Percentiles rank a stretch among this genome's conserved stretches.
Evolutionary conservation across 225 moss, liverwort and hornwort genomes (phyloP).

Genomic region (Lunularia cruciata): DNA sequence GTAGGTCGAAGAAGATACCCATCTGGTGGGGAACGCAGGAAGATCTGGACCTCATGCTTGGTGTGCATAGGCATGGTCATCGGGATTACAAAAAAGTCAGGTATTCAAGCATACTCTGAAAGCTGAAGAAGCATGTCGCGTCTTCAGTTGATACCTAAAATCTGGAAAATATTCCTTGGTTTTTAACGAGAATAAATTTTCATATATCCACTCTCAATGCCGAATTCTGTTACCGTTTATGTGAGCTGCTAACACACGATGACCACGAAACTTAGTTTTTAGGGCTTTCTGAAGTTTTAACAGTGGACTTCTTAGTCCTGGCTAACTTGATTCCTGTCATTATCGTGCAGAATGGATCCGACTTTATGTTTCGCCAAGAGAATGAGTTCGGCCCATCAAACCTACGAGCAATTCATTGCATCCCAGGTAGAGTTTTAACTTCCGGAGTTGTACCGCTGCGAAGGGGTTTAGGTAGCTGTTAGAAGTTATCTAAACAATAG

Average conservation of each 20-base stretch:
- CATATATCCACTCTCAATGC: too few species aligned
- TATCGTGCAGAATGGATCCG: conserved; percentile 40
- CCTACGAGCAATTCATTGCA: conserved; percentile 6
- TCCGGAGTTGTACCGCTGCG: too few species aligned
- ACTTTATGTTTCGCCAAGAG: conserved; percentile 42
- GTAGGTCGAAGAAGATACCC: conserved; percentile 76
- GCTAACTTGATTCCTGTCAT: neutral
- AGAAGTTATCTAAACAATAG: too few species aligned
- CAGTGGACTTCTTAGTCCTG: neutral
- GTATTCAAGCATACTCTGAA: conserved; percentile 9
- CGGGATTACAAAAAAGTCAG: conserved; percentile 72
- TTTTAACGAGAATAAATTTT: too few species aligned
- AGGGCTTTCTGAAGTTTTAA: too few species aligned
- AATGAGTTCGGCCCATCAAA: neutral
- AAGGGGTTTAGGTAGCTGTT: too few species aligned
- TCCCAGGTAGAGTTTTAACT: conserved; percentile 12
- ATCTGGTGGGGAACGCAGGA: conserved; percentile 72
- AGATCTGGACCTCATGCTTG: conserved; percentile 67
- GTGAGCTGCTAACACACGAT: too few species aligned
- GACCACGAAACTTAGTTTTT: too few species aligned
- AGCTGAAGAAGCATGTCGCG: too few species aligned
- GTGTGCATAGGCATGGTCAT: conserved; percentile 66
- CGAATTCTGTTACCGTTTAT: too few species aligned
- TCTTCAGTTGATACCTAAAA: too few species aligned
- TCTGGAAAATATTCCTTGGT: too few species aligned